Percentiles rank a stretch among this genome's conserved stretches.
phyloP scores from a whole-genome alignment of 176 grass and related monocot species.

The Ensete ventricosum region DNA sequence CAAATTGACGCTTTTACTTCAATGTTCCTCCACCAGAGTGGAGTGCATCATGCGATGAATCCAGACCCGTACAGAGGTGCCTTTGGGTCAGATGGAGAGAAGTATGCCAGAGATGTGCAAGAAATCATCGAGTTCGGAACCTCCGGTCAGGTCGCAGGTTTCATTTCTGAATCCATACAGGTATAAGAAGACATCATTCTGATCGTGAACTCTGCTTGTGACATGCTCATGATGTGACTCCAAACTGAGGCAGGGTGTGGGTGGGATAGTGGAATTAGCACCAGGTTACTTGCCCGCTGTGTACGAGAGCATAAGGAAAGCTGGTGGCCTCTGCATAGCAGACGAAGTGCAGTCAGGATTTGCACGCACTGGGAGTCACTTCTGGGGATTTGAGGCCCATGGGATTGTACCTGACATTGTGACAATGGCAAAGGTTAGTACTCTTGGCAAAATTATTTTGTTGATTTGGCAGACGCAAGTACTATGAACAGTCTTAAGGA shows the following conservation, averaged over 20 bases:
- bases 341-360: conserved; percentile 93
- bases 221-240: neutral
- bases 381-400: conserved; percentile 90
- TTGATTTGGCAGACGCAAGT: neutral
- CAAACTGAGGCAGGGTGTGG: conserved; percentile 49
- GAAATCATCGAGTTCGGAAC: conserved; percentile 98
- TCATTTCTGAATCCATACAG: conserved; percentile 92
- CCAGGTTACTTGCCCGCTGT: conserved; percentile 73
- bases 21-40: conserved; percentile 31
- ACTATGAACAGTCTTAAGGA: too few species aligned
- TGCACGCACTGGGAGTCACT: conserved; percentile 75
- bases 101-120: conserved; percentile 71
- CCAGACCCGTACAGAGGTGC: conserved; percentile 81
- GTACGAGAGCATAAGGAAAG: conserved; percentile 53
- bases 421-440: conserved; percentile 78
- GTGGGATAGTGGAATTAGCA: conserved; percentile 78
- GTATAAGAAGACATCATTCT: neutral
- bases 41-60: conserved; percentile 82
- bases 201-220: neutral
- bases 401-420: conserved; percentile 87
- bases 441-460: neutral
- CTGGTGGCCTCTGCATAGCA: conserved; percentile 86
- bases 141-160: conserved; percentile 64
- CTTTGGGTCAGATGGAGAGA: conserved; percentile 61
- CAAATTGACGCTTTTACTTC: neutral